Evolutionary conservation across 2,329 filamentous ascomycete species (phyloP).

Genomic region (Exophiala spinifera): DNA sequence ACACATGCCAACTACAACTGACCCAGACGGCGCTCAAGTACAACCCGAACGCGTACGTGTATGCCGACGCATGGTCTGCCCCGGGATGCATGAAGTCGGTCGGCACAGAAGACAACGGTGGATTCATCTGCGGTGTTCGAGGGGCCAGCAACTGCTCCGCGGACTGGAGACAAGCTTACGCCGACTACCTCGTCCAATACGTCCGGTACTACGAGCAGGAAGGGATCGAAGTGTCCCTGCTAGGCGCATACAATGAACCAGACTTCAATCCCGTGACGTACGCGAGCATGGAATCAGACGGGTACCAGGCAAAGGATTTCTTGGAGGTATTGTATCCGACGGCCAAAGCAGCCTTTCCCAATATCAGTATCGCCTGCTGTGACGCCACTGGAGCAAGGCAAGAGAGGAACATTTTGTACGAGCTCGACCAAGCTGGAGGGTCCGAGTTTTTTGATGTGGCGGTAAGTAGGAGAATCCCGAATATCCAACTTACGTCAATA

Average conservation of each 20-base stretch:
- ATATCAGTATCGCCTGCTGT: conserved; percentile 44
- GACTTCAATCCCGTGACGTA: conserved; percentile 38
- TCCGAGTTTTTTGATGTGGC: conserved; percentile 40
- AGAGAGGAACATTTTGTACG: conserved; percentile 38
- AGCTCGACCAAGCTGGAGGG: conserved; percentile 39
- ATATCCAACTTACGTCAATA: no score
- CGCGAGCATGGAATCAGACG: conserved; percentile 48
- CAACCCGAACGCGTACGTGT: conserved; percentile 39
- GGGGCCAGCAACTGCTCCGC: conserved; percentile 40
- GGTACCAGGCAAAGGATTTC: conserved; percentile 51
- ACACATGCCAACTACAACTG: conserved; percentile 52
- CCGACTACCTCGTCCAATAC: conserved; percentile 49
- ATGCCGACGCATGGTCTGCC: conserved; percentile 51
- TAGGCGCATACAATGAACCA: conserved; percentile 49
- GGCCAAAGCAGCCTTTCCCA: conserved; percentile 37
- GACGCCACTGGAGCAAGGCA: conserved; percentile 45
- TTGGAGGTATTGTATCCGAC: conserved; percentile 47
- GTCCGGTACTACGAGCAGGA: conserved; percentile 41
- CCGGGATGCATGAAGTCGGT: conserved; percentile 55
- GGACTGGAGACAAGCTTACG: conserved; percentile 51
- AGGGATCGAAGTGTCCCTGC: conserved; percentile 41
- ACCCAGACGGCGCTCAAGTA: conserved; percentile 47
- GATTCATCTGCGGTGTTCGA: conserved; percentile 47
- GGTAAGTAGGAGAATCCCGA: conserved; percentile 39
- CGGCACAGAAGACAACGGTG: conserved; percentile 42